Percentiles rank a stretch among this genome's conserved stretches.
Conservation (phyloP, 352 stramenopile genomes). For the Phytophthora aleatoria region DNA sequence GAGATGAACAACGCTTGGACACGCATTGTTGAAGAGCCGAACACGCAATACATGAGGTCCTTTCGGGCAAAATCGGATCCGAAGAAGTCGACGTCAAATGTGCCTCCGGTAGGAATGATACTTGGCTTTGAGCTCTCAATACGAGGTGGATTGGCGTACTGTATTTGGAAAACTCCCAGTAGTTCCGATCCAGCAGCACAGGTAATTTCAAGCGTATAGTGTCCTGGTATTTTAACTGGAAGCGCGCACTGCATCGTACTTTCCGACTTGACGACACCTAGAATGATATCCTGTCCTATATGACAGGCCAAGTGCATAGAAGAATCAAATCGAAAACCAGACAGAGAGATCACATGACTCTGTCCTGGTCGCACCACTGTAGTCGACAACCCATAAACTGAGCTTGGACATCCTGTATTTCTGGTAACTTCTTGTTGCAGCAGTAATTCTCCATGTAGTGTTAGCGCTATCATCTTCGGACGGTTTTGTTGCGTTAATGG, state of each 20-base stretch:
- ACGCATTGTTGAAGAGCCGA: conserved; percentile 21
- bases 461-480: conserved; percentile 22
- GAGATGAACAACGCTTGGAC: conserved; percentile 30
- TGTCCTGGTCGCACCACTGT: conserved; percentile 18
- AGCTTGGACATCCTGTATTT: conserved; percentile 24
- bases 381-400: conserved; percentile 20
- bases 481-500: not conserved
- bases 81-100: conserved; percentile 29
- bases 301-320: conserved; percentile 35
- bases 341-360: conserved; percentile 28
- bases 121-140: conserved; percentile 26
- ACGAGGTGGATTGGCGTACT: conserved; percentile 26
- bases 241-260: conserved; percentile 30
- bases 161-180: conserved; percentile 27
- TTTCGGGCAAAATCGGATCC: conserved; percentile 28
- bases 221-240: conserved; percentile 34
- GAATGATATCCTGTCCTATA: conserved; percentile 11
- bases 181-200: conserved; percentile 18
- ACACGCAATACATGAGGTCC: conserved; percentile 38
- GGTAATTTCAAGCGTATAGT: conserved; percentile 39
- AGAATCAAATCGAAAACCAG: conserved; percentile 32
- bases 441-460: conserved; percentile 19
- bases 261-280: conserved; percentile 32
- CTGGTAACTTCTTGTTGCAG: conserved; percentile 17
- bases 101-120: conserved; percentile 22